Evolutionary conservation across 169 alveolate genomes (phyloP).

Genomic region (Plasmodium malariae): DNA sequence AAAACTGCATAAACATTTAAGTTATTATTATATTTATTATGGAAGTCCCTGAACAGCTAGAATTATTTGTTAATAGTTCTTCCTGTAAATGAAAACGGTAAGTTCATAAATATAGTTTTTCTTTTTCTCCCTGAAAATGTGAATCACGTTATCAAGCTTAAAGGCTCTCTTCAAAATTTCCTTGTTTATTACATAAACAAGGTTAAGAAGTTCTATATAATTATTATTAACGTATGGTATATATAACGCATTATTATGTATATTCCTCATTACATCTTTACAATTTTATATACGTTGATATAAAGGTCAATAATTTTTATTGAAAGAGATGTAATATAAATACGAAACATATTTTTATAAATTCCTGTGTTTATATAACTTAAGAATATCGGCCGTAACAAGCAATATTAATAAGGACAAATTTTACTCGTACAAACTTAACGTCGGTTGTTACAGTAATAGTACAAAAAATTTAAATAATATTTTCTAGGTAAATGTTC

Average conservation of each 20-base stretch:
- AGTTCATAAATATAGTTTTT: constrained; percentile 2
- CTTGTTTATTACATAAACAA: constrained; percentile 4
- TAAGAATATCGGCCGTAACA: constrained; percentile 1
- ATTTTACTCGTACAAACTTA: constrained; percentile 15
- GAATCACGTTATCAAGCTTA: background rate
- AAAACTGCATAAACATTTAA: constrained; percentile 21
- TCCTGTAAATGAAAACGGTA: background rate
- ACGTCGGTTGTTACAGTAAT: constrained; percentile 1
- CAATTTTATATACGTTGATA: constrained; percentile 34
- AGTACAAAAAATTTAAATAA: constrained; percentile 6
- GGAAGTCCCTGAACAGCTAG: constrained; percentile 2
- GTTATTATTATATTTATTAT: constrained; percentile 15
- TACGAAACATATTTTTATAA: constrained; percentile 53
- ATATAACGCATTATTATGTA: constrained; percentile 15
- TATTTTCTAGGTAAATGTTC: constrained; percentile 12
- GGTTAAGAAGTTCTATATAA: constrained; percentile 22
- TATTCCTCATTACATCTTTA: constrained; percentile 28
- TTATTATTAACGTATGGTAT: constrained; percentile 17
- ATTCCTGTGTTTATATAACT: constrained; percentile 12
- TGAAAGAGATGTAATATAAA: constrained; percentile 31
- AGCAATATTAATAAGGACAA: constrained; percentile 1
- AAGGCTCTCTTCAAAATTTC: background rate
- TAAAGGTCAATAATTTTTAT: constrained; percentile 14
- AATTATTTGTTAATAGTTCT: constrained; percentile 30
- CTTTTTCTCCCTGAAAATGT: constrained; percentile 26